Percentiles rank a stretch among this genome's conserved stretches.
Conservation (phyloP, 225 moss, liverwort and hornwort species). For the Bryoerythrophyllum caledonicum region DNA sequence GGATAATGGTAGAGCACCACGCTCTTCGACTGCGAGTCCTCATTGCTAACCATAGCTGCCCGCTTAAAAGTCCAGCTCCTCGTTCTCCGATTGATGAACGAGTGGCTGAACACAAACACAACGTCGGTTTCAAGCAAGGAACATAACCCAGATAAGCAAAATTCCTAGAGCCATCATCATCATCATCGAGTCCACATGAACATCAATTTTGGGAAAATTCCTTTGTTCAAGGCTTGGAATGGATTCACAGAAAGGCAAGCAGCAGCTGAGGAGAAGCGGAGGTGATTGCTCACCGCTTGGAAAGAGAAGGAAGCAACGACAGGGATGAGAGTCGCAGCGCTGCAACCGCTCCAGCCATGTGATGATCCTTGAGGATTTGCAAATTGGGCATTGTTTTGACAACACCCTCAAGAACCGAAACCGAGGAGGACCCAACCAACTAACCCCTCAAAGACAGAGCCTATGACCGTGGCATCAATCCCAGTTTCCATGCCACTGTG, state of each 20-base stretch:
- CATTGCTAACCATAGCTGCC: slow-evolving; percentile 42
- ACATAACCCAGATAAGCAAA: not conserved
- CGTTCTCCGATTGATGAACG: slow-evolving; percentile 14
- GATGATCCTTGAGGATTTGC: not conserved
- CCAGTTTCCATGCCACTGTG: no score
- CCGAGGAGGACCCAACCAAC: not conserved
- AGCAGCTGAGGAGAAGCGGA: not conserved
- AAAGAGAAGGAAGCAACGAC: not conserved
- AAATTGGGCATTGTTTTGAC: not conserved
- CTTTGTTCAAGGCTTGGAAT: no score
- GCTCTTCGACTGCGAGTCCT: slow-evolving; percentile 31
- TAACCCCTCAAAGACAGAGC: no score
- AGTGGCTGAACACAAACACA: slow-evolving; percentile 27
- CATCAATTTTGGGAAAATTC: not conserved
- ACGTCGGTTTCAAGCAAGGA: no score
- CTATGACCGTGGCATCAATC: no score
- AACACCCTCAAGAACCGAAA: not conserved
- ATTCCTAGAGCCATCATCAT: not conserved
- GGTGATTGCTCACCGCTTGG: not conserved
- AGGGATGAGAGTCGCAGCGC: slow-evolving; percentile 5
- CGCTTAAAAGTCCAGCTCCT: slow-evolving; percentile 18
- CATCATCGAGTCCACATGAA: not conserved
- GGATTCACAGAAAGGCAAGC: not conserved
- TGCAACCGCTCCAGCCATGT: slow-evolving; percentile 5
- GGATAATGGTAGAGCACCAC: slow-evolving; percentile 88